Percentiles rank a stretch among this genome's conserved stretches.
phyloP scores from a whole-genome alignment of 2,329 filamentous ascomycete species.

The Ceratocystis huliohia region DNA sequence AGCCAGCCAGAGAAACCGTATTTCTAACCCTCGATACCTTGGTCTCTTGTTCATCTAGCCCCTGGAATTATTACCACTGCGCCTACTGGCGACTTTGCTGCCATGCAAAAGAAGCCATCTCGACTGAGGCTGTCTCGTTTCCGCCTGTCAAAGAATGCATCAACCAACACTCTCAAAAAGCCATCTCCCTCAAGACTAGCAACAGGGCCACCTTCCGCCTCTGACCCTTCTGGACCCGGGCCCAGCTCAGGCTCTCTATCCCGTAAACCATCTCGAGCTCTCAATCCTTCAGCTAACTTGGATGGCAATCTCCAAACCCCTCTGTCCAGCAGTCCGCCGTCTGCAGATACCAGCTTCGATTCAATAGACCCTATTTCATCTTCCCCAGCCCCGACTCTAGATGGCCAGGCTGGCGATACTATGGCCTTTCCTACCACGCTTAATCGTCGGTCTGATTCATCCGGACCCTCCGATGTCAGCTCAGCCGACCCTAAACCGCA shows the following conservation, averaged over 20 bases:
- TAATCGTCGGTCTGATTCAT: conserved; percentile 49
- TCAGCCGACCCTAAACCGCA: conserved; percentile 42
- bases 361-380: conserved; percentile 6
- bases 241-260: conserved; percentile 11
- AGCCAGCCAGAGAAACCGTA: neutral
- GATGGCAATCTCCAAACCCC: conserved; percentile 12
- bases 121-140: conserved; percentile 42
- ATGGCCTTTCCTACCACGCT: conserved; percentile 24
- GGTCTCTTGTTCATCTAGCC: conserved; percentile 31
- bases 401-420: conserved; percentile 39
- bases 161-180: neutral
- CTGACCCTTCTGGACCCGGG: conserved; percentile 11
- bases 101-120: conserved; percentile 42
- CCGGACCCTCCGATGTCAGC: conserved; percentile 61
- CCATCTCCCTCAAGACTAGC: neutral
- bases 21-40: neutral
- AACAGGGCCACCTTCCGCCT: neutral
- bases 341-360: conserved; percentile 14
- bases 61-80: conserved; percentile 82
- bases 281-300: conserved; percentile 12
- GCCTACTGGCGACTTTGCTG: conserved; percentile 55
- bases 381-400: conserved; percentile 8
- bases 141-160: conserved; percentile 39
- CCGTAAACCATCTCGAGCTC: conserved; percentile 16
- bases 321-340: conserved; percentile 12